A percentile compares a stretch with the other conserved stretches of the same genome.
Evolutionary conservation across 768 basidiomycete species (phyloP).

Genomic region (Amanita subjunquillea): DNA sequence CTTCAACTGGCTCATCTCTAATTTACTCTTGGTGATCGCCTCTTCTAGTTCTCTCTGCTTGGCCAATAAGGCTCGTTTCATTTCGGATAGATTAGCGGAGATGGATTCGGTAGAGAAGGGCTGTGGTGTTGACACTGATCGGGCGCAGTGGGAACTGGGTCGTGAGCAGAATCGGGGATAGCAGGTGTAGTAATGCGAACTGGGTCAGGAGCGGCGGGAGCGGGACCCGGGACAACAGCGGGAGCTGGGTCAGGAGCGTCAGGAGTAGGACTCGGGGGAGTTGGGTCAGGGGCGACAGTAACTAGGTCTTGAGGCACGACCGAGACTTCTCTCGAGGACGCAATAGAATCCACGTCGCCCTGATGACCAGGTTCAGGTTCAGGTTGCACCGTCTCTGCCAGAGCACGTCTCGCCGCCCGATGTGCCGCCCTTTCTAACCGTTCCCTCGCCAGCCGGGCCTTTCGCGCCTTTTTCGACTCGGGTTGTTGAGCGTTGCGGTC

Average conservation of each 20-base stretch:
- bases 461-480: conserved; percentile 20
- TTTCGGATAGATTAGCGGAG: conserved; percentile 26
- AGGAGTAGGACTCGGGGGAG: background rate
- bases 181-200: background rate
- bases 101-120: conserved; percentile 28
- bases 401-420: background rate
- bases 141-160: background rate
- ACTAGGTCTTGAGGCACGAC: background rate
- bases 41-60: conserved; percentile 36
- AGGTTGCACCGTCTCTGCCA: background rate
- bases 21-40: conserved; percentile 25
- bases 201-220: too few species aligned
- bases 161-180: background rate
- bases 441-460: conserved; percentile 16
- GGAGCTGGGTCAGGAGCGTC: background rate
- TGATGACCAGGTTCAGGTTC: background rate
- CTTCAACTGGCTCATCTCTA: conserved; percentile 20
- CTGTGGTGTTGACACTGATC: conserved; percentile 16
- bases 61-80: conserved; percentile 27
- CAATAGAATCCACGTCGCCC: background rate
- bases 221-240: background rate
- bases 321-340: background rate
- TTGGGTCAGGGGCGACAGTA: background rate
- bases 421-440: conserved; percentile 1
- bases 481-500: conserved; percentile 14